These are phyloP conservation scores for Triangularia setosa DNA, from an alignment of 2,329 filamentous ascomycete genomes.

Conservation along the genomic window DNA sequence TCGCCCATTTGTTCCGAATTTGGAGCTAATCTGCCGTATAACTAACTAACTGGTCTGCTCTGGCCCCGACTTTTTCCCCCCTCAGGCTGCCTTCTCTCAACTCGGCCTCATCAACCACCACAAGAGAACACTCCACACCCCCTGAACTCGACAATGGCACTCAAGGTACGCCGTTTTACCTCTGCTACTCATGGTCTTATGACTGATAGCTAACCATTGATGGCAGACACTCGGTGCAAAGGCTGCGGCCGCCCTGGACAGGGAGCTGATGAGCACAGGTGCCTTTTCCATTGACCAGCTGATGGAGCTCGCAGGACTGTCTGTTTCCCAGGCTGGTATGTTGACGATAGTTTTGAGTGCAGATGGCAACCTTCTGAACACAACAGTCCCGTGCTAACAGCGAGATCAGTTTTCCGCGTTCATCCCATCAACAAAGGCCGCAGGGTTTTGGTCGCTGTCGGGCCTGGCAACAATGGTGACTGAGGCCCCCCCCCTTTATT, in stretches of 20 bases:
- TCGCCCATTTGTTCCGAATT: background rate
- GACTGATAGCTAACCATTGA: background rate
- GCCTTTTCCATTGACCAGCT: constrained; percentile 94
- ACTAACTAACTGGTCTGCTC: background rate
- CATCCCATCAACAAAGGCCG: constrained; percentile 71
- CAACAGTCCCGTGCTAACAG: constrained; percentile 8
- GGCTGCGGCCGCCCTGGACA: constrained; percentile 82
- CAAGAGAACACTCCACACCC: background rate
- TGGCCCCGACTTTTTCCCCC: background rate
- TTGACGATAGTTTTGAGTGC: background rate
- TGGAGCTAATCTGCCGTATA: background rate
- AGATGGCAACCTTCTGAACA: background rate
- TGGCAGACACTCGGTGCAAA: constrained; percentile 77
- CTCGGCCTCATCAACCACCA: background rate
- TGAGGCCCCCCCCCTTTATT: background rate
- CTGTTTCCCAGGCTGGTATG: constrained; percentile 83
- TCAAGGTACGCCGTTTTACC: constrained; percentile 13
- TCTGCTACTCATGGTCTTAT: background rate
- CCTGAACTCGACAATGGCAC: background rate
- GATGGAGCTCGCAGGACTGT: constrained; percentile 93
- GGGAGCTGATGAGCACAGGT: constrained; percentile 84
- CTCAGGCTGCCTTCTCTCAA: background rate
- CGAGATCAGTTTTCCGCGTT: constrained; percentile 68
- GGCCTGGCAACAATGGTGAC: constrained; percentile 70
- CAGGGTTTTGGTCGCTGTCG: constrained; percentile 82